Conservation (phyloP, 768 basidiomycete genomes). For the Roridomyces roridus region DNA sequence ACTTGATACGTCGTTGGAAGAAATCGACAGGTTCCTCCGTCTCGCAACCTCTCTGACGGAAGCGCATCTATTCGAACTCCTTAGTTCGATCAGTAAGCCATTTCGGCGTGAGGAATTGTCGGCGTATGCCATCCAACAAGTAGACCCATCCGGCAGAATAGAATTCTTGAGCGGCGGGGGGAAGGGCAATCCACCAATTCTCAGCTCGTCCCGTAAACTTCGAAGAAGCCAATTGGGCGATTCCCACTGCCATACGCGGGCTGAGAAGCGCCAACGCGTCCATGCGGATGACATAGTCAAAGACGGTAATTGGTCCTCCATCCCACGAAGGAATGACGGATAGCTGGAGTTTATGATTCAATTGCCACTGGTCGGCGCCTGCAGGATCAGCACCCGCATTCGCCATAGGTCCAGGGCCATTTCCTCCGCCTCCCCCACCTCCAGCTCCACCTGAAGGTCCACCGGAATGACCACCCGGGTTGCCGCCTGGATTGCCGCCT, state of each 20-base stretch:
- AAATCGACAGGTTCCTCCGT: background rate
- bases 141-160: background rate
- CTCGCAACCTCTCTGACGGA: too few species aligned
- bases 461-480: too few species aligned
- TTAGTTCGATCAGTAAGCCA: background rate
- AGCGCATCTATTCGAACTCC: too few species aligned
- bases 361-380: background rate
- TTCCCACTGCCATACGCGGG: background rate
- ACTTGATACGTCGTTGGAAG: background rate
- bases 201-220: background rate
- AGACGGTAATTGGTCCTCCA: background rate
- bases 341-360: background rate
- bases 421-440: too few species aligned
- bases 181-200: constrained; percentile 4
- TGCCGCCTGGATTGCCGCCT: too few species aligned
- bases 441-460: too few species aligned
- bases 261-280: background rate
- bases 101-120: background rate
- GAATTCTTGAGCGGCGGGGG: background rate
- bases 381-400: background rate
- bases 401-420: too few species aligned
- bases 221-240: constrained; percentile 1
- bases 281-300: background rate
- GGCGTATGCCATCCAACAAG: background rate
- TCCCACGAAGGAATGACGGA: background rate